Evolutionary conservation across 2,329 filamentous ascomycete species (phyloP).

Genomic region (Cladosporium sp.): DNA sequence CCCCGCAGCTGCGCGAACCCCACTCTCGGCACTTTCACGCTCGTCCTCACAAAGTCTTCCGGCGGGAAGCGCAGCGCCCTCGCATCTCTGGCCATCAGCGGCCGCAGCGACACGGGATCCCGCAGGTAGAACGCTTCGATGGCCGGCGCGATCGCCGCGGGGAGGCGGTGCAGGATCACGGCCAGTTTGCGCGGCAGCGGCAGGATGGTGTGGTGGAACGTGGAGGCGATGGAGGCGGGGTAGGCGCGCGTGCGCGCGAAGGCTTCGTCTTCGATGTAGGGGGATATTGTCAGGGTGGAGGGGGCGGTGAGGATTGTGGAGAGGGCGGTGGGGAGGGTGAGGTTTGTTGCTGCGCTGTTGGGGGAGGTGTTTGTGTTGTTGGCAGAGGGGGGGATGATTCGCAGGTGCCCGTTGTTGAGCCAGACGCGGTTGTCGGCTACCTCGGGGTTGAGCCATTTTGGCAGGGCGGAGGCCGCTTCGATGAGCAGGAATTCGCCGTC

Average conservation of each 20-base stretch:
- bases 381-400: slow-evolving; percentile 57
- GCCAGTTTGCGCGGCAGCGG: slow-evolving; percentile 77
- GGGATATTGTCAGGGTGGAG: slow-evolving; percentile 60
- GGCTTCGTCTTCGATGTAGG: slow-evolving; percentile 75
- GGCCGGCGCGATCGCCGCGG: slow-evolving; percentile 71
- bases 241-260: slow-evolving; percentile 86
- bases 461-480: slow-evolving; percentile 82
- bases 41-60: slow-evolving; percentile 70
- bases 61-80: slow-evolving; percentile 61
- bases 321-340: slow-evolving; percentile 62
- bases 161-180: slow-evolving; percentile 67
- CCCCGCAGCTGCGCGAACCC: slow-evolving; percentile 86
- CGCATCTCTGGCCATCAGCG: slow-evolving; percentile 53
- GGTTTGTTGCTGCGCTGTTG: slow-evolving; percentile 27
- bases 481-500: slow-evolving; percentile 95
- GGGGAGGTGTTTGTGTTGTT: slow-evolving; percentile 9
- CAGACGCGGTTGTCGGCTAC: slow-evolving; percentile 83
- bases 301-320: slow-evolving; percentile 52
- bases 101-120: slow-evolving; percentile 69
- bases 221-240: slow-evolving; percentile 65
- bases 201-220: slow-evolving; percentile 68
- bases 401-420: slow-evolving; percentile 71
- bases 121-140: slow-evolving; percentile 90
- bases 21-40: slow-evolving; percentile 77
- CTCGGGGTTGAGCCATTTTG: slow-evolving; percentile 86